A percentile compares a stretch with the other conserved stretches of the same genome.
Evolutionary conservation across 352 stramenopile species (phyloP).

Genomic region (Pythium myriotylum): DNA sequence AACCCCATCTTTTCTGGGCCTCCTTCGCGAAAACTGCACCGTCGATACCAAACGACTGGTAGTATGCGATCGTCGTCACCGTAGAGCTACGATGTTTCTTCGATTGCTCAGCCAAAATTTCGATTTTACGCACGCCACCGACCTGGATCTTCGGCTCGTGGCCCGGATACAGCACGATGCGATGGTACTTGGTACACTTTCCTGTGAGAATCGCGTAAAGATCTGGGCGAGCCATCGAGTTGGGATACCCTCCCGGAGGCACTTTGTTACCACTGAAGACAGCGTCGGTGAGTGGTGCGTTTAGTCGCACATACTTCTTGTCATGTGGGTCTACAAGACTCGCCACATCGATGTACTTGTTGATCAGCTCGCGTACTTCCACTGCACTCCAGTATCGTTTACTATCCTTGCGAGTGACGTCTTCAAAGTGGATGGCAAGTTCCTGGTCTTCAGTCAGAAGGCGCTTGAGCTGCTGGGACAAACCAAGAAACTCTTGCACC

Average conservation of each 20-base stretch:
- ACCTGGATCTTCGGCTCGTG: slow-evolving; percentile 67
- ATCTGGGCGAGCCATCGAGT: slow-evolving; percentile 59
- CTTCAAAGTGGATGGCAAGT: slow-evolving; percentile 30
- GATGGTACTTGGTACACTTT: slow-evolving; percentile 75
- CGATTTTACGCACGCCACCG: slow-evolving; percentile 58
- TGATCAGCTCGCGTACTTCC: slow-evolving; percentile 64
- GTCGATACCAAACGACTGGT: slow-evolving; percentile 83
- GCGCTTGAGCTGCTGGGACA: slow-evolving; percentile 57
- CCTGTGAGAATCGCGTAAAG: slow-evolving; percentile 49
- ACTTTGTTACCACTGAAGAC: slow-evolving; percentile 64
- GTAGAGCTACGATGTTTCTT: slow-evolving; percentile 78
- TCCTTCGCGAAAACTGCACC: slow-evolving; percentile 72
- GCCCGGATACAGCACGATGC: slow-evolving; percentile 67
- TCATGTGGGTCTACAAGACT: slow-evolving; percentile 57
- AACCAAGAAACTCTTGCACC: slow-evolving; percentile 65
- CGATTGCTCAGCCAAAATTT: slow-evolving; percentile 64
- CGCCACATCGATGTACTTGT: slow-evolving; percentile 60
- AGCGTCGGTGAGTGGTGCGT: slow-evolving; percentile 67
- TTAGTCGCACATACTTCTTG: slow-evolving; percentile 70
- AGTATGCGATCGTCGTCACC: slow-evolving; percentile 70
- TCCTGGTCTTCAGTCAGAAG: slow-evolving; percentile 42
- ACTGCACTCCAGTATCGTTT: slow-evolving; percentile 57
- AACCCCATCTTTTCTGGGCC: slow-evolving; percentile 84
- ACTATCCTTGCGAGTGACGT: slow-evolving; percentile 25
- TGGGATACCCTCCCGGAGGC: slow-evolving; percentile 56